Evolutionary conservation across 495 filamentous ascomycete genomes (phyloP).

Genomic region (Monascus purpureus): DNA sequence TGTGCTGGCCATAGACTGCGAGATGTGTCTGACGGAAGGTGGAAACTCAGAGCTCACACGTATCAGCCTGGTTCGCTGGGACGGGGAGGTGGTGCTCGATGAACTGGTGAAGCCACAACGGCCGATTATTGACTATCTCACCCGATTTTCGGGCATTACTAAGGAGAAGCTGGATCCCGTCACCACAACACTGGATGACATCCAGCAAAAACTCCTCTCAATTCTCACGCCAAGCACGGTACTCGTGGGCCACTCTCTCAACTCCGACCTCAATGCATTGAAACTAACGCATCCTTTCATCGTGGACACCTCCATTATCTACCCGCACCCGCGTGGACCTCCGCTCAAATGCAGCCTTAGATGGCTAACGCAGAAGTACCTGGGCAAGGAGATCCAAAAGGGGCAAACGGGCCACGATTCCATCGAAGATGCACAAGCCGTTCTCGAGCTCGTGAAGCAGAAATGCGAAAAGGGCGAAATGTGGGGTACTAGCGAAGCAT

Average conservation of each 20-base stretch:
- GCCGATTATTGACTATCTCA: slow-evolving; percentile 81
- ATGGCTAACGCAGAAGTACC: slow-evolving; percentile 66
- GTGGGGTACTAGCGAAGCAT: slow-evolving; percentile 66
- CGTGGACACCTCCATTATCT: slow-evolving; percentile 78
- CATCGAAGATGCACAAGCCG: slow-evolving; percentile 80
- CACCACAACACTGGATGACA: slow-evolving; percentile 70
- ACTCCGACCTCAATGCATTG: slow-evolving; percentile 75
- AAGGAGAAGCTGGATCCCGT: slow-evolving; percentile 63
- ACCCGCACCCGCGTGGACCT: slow-evolving; percentile 64
- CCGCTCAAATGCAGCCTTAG: slow-evolving; percentile 67
- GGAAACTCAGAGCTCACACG: slow-evolving; percentile 69
- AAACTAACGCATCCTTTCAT: slow-evolving; percentile 83
- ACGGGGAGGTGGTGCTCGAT: slow-evolving; percentile 68
- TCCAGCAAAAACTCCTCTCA: slow-evolving; percentile 61
- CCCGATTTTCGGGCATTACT: slow-evolving; percentile 81
- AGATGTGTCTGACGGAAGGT: slow-evolving; percentile 82
- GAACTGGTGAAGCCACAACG: slow-evolving; percentile 81
- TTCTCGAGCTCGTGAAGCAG: slow-evolving; percentile 81
- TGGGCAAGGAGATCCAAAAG: slow-evolving; percentile 75
- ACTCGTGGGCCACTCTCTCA: slow-evolving; percentile 80
- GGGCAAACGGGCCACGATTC: slow-evolving; percentile 72
- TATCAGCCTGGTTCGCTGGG: slow-evolving; percentile 77
- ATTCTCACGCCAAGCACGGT: slow-evolving; percentile 64
- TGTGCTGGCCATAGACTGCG: slow-evolving; percentile 81
- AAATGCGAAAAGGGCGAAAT: slow-evolving; percentile 83